Evolutionary conservation across 306 rosid genomes (phyloP), one percentile per base, ranked within the genome.

Genomic region (Oxytropis ochrocephala): DNA sequence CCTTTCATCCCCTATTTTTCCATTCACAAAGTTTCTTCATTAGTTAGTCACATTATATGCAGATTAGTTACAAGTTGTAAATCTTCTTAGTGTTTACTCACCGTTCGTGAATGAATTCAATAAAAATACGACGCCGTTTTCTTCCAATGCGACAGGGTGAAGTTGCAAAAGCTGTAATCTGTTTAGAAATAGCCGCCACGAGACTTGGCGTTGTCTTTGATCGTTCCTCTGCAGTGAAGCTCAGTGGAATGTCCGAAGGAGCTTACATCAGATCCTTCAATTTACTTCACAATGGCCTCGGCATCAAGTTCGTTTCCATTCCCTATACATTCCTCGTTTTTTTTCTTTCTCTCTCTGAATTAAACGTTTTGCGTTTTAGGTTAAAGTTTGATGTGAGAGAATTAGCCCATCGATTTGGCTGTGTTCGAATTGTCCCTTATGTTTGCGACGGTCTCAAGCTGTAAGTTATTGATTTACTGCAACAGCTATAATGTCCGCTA

Each of bases 211-310:
- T 82, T 48, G n/a, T 88, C 7, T 90, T 93, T 6, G 96, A 94
- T 77, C 88, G 95, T 72, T 81, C 84, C 3, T 70, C 67, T 42
- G 99, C 96, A 1, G 78, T 83, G 5, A 88, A 30, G 66, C 61
- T 94, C 29, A 89, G 91, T 50, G 97, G 95, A 68, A 84, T 91
- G 96, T 94, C 97, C 2, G 96, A 91, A 32, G 81, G 80, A 73
- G 99, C 95, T 46, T 94, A 94, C 60, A 88, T 84, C 27, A 77
- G 96, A 82, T 87, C 89, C 5, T 89, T 68, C 84, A 92, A 83
- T 73, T 86, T 83, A 6, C 80, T 89, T 80, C 92, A 92, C 73
- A 89, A 92, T 42, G 89, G 95, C 12, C 83, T 92, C 1, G 95
- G 92, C 1, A 85, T 89, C 81, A 92, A 87, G 96, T 92, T 65